These are phyloP conservation scores for Escallonia herrerae DNA, from an alignment of 129 eudicot genomes.

Conservation along the genomic window DNA sequence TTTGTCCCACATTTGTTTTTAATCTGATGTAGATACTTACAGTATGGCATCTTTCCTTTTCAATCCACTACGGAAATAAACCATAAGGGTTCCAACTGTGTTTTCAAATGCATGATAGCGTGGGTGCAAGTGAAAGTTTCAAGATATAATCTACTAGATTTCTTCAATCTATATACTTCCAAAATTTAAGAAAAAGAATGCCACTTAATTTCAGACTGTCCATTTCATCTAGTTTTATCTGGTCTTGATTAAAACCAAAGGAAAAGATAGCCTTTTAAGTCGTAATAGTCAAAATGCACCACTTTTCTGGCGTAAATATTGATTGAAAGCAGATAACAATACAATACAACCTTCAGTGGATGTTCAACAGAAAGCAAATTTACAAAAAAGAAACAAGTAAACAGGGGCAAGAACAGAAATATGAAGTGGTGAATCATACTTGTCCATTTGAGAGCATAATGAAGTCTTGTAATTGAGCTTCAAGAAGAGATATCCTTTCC, in stretches of 20 bases:
- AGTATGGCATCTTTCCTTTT: too few species aligned
- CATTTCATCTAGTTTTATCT: too few species aligned
- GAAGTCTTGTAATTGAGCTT: conserved; percentile 23
- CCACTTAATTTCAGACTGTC: too few species aligned
- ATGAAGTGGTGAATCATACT: conserved; percentile 1
- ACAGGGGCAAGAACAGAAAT: conserved; percentile 1
- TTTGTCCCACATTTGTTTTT: too few species aligned
- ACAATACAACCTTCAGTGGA: neutral
- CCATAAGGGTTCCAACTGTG: too few species aligned
- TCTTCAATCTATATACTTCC: too few species aligned
- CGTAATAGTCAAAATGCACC: neutral
- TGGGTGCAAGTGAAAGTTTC: too few species aligned
- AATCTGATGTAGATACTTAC: too few species aligned
- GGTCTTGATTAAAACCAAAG: neutral
- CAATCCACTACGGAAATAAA: too few species aligned
- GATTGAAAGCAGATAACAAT: neutral
- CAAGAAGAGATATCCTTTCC: conserved; percentile 24
- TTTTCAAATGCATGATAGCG: too few species aligned
- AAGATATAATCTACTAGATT: too few species aligned
- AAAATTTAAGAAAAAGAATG: too few species aligned
- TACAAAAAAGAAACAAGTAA: neutral
- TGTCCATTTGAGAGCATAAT: conserved; percentile 10
- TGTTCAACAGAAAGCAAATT: neutral
- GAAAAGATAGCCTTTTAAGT: neutral
- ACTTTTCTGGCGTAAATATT: neutral